These are phyloP conservation scores for Osmanthus fragrans DNA, from an alignment of 257 asterid species.

Conservation along the genomic window DNA sequence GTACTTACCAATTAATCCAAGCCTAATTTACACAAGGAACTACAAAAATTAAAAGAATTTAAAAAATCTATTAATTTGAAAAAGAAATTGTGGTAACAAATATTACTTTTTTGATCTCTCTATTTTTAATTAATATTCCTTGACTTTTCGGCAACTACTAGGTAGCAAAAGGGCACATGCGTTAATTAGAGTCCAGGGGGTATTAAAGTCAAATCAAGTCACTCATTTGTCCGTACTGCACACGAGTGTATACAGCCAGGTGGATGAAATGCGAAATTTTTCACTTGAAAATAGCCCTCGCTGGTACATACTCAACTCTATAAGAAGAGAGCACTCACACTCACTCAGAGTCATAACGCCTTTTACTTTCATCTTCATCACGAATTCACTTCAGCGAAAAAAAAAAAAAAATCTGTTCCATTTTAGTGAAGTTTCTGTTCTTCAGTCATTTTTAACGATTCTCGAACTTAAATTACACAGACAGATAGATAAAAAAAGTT, in stretches of 20 bases:
- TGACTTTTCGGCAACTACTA: conserved; percentile 29
- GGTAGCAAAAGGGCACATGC: conserved; percentile 21
- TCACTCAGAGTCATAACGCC: neutral
- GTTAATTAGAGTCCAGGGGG: conserved; percentile 23
- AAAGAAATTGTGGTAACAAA: neutral
- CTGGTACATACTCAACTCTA: neutral
- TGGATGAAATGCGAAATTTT: conserved; percentile 17
- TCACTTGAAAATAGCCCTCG: conserved; percentile 14
- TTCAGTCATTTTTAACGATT: neutral
- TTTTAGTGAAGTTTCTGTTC: neutral
- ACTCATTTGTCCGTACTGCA: neutral
- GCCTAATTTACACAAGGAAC: neutral
- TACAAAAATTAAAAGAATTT: neutral
- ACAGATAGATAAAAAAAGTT: neutral
- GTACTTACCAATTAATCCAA: neutral
- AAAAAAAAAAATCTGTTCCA: conserved; percentile 25
- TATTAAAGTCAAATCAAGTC: conserved; percentile 9
- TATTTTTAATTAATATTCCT: neutral
- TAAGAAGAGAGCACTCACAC: neutral
- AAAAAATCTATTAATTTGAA: neutral
- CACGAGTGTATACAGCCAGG: conserved; percentile 19
- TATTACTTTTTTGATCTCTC: neutral
- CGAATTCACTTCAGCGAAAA: conserved; percentile 24
- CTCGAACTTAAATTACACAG: neutral
- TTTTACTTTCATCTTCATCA: neutral